Evolutionary conservation across 805 yeast species (phyloP), one percentile per base, ranked within the genome.

Genomic region (Candida bentonensis): DNA sequence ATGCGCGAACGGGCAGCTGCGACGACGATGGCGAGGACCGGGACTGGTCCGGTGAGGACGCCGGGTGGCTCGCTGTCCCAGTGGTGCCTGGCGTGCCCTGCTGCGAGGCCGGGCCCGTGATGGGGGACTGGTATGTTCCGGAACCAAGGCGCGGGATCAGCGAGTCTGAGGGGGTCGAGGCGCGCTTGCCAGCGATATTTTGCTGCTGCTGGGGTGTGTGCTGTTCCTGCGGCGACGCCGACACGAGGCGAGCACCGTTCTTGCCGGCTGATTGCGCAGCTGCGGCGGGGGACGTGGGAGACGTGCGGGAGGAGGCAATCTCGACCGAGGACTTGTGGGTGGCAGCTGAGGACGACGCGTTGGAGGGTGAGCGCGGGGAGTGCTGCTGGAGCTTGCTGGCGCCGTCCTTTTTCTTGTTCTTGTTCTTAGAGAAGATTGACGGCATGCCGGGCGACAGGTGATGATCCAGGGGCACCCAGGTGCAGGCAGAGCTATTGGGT

Each of bases 1-100:
- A 30, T n/a, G 36, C 17, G 20, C 36, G 13, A 5, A 30, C 36
- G 36, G 36, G 36, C 17, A 30, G 36, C 36, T 30, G 36, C 36
- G 36, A 30, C 11, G 11, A 7, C 13, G 36, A 30, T 4, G 36
- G 36, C 13, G 36, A 30, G 20, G 7, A 17, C 36, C n/a, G 17
- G 17, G 36, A n/a, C 36, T n/a, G 36, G 20, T n/a, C 36, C 7
- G 36, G 17, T 30, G 36, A n/a, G n/a, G n/a, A n/a, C n/a, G n/a
- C 20, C 20, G 20, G 20, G 7, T 5, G n/a, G 36, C 36, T 13
- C 17, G 36, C 36, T 30, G 36, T 5, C 36, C 17, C 11, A 17
- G 36, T 30, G 20, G 36, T 7, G 5, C 17, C n/a, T 30, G 36
- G n/a, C n/a, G n/a, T n/a, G n/a, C n/a, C n/a, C n/a, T n/a, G n/a